A percentile compares a stretch with the other conserved stretches of the same genome.
Conservation (phyloP, 1,139 yeast genomes). For the Protomyces inouyei region DNA sequence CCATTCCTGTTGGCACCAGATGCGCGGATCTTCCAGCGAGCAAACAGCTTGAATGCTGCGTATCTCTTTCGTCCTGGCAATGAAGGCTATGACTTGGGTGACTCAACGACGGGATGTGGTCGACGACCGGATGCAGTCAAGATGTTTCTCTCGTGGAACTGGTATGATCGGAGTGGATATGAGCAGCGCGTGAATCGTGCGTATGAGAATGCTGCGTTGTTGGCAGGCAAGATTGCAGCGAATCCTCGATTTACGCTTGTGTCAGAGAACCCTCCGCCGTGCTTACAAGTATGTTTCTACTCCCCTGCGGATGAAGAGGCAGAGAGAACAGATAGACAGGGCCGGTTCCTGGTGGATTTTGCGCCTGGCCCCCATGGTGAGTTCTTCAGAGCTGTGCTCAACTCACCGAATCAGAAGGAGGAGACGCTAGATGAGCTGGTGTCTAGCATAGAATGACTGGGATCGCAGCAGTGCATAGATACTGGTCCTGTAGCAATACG, state of each 20-base stretch:
- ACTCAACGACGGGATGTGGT: constrained; percentile 92
- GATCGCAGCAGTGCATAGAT: neutral
- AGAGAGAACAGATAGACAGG: constrained; percentile 44
- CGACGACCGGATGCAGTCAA: constrained; percentile 78
- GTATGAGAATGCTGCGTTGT: constrained; percentile 56
- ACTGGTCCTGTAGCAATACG: no score
- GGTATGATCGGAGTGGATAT: constrained; percentile 62
- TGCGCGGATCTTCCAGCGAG: constrained; percentile 59
- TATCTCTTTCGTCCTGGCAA: constrained; percentile 66
- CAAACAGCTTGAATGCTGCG: constrained; percentile 75
- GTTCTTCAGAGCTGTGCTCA: constrained; percentile 79
- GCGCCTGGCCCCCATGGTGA: constrained; percentile 79
- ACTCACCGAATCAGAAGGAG: constrained; percentile 54
- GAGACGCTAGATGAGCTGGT: constrained; percentile 45
- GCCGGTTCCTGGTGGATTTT: constrained; percentile 69
- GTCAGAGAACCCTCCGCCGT: constrained; percentile 59
- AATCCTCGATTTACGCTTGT: constrained; percentile 50
- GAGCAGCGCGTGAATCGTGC: constrained; percentile 66
- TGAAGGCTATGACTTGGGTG: constrained; percentile 65
- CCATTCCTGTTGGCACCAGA: constrained; percentile 72
- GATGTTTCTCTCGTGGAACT: constrained; percentile 74
- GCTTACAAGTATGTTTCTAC: constrained; percentile 80
- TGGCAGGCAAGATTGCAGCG: constrained; percentile 46
- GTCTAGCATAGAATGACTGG: constrained; percentile 37
- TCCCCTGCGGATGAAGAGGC: constrained; percentile 48